A percentile compares a stretch with the other conserved stretches of the same genome.
These are phyloP conservation scores for Heritiera fomes DNA, from an alignment of 345 rosid genomes.

Conservation along the genomic window DNA sequence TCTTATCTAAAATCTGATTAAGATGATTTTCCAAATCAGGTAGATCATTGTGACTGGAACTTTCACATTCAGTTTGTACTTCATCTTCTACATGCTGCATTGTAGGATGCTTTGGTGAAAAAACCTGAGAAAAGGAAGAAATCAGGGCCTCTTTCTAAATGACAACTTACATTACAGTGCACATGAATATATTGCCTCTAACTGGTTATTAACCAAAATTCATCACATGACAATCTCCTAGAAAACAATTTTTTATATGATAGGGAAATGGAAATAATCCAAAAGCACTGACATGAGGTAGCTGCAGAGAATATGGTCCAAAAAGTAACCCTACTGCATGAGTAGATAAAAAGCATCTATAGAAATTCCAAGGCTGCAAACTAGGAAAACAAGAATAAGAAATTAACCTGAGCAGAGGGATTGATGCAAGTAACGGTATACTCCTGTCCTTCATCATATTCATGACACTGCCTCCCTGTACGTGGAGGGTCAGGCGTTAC, in stretches of 20 bases:
- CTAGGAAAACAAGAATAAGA: background rate
- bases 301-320: background rate
- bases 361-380: background rate
- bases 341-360: constrained; percentile 5
- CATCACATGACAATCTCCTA: background rate
- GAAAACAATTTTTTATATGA: background rate
- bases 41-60: constrained; percentile 25
- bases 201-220: background rate
- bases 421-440: constrained; percentile 24
- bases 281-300: background rate
- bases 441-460: constrained; percentile 34
- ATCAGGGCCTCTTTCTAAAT: constrained; percentile 9
- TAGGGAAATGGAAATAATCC: constrained; percentile 5
- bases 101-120: constrained; percentile 34
- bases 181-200: background rate
- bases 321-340: background rate
- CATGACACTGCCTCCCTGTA: constrained; percentile 39
- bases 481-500: constrained; percentile 68
- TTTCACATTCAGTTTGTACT: constrained; percentile 44
- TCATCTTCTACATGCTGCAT: constrained; percentile 42
- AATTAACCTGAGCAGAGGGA: constrained; percentile 50
- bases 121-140: constrained; percentile 4
- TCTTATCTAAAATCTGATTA: constrained; percentile 31
- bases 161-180: background rate
- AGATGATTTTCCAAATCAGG: constrained; percentile 27